Evolutionary conservation across 2,329 filamentous ascomycete genomes (phyloP).

Genomic region (Xylaria sp.): DNA sequence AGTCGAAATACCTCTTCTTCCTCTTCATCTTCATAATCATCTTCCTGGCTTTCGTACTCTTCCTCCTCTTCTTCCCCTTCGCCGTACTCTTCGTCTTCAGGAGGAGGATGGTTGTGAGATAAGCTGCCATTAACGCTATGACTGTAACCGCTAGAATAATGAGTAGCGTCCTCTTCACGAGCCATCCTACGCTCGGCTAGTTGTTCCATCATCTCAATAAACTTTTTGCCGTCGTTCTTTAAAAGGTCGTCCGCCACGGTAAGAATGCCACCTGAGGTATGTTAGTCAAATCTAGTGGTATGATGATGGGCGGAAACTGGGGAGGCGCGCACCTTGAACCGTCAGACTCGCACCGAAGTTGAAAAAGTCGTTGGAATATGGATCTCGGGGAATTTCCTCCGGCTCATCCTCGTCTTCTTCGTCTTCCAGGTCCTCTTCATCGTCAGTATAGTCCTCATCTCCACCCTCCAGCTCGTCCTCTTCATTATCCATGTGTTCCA

Average conservation of each 20-base stretch:
- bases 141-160: slow-evolving; percentile 68
- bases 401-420: slow-evolving; percentile 65
- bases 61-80: slow-evolving; percentile 72
- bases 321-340: slow-evolving; percentile 75
- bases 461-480: slow-evolving; percentile 67
- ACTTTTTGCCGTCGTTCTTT: slow-evolving; percentile 99
- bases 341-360: slow-evolving; percentile 97
- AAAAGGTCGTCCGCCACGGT: slow-evolving; percentile 98
- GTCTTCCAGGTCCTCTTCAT: slow-evolving; percentile 58
- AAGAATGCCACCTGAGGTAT: slow-evolving; percentile 86
- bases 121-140: slow-evolving; percentile 70
- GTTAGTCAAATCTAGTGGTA: slow-evolving; percentile 48
- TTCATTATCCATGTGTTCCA: slow-evolving; percentile 70
- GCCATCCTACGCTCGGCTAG: slow-evolving; percentile 97
- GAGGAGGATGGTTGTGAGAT: slow-evolving; percentile 77
- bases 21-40: slow-evolving; percentile 69
- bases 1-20: slow-evolving; percentile 76
- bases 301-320: slow-evolving; percentile 36
- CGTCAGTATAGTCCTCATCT: slow-evolving; percentile 62
- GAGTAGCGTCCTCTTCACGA: slow-evolving; percentile 87
- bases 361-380: slow-evolving; percentile 86
- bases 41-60: slow-evolving; percentile 70
- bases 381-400: slow-evolving; percentile 67
- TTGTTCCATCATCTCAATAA: slow-evolving; percentile 99
- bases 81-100: slow-evolving; percentile 80